Conservation (phyloP, 2,329 filamentous ascomycete genomes). For the Sclerotinia spermophila region DNA sequence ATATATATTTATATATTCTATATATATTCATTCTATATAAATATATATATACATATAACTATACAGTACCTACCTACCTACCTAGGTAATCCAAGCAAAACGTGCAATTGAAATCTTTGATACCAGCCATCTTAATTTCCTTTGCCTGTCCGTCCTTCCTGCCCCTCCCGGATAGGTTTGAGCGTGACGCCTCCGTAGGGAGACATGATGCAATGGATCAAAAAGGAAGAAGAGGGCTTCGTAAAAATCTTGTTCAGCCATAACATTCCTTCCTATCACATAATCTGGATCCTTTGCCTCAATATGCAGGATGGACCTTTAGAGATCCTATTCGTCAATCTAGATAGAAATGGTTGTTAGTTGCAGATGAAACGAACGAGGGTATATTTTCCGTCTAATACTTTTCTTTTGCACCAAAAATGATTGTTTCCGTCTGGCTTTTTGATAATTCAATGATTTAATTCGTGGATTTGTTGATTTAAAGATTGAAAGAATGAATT, state of each 20-base stretch:
- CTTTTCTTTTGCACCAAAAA: not conserved
- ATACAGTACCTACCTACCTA: too few relatives aligned
- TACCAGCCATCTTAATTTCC: constrained; percentile 8
- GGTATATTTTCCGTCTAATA: not conserved
- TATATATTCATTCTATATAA: too few relatives aligned
- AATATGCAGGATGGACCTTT: not conserved
- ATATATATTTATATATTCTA: too few relatives aligned
- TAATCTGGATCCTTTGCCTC: not conserved
- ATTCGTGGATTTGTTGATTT: not conserved
- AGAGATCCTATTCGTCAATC: not conserved
- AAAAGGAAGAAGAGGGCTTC: not conserved
- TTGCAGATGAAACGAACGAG: not conserved
- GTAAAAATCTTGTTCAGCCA: not conserved
- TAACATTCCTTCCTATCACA: constrained; percentile 1
- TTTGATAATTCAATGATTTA: not conserved
- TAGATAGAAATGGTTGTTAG: not conserved
- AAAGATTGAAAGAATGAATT: too few relatives aligned
- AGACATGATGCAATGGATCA: constrained; percentile 9
- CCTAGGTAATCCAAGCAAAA: not conserved
- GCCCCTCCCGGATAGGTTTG: not conserved
- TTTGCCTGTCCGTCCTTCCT: not conserved
- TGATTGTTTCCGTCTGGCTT: not conserved
- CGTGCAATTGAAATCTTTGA: not conserved
- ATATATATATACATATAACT: too few relatives aligned
- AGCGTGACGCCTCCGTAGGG: constrained; percentile 1